phyloP scores from a whole-genome alignment of 106 monocot species.

The Dendrobium chrysotoxum region DNA sequence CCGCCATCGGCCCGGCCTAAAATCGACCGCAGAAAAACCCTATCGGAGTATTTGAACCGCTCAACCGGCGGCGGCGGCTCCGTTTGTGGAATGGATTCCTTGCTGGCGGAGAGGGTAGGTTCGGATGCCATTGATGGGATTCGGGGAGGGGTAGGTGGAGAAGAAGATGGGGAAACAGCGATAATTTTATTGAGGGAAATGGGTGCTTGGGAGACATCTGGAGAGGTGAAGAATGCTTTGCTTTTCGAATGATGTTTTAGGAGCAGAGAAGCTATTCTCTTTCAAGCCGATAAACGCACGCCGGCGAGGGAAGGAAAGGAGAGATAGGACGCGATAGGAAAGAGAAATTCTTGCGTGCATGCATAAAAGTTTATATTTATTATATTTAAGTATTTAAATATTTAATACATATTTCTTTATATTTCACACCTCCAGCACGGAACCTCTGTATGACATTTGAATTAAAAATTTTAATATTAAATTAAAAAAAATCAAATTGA shows the following conservation, averaged over 20 bases:
- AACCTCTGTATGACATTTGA: too few species aligned
- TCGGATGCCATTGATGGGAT: background rate
- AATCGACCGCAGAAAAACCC: conserved; percentile 53
- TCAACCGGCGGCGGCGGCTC: conserved; percentile 2
- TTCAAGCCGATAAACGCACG: background rate
- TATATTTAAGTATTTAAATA: too few species aligned
- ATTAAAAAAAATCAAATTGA: too few species aligned
- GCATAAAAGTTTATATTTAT: too few species aligned
- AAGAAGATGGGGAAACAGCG: background rate
- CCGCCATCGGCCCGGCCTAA: conserved; percentile 31
- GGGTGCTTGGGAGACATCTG: background rate
- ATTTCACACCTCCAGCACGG: too few species aligned
- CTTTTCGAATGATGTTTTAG: background rate
- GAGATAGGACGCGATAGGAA: background rate
- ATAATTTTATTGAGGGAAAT: background rate
- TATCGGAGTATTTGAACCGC: conserved; percentile 53
- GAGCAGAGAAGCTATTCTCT: background rate
- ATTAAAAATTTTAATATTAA: too few species aligned
- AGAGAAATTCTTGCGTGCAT: background rate
- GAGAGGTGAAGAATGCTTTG: conserved; percentile 18
- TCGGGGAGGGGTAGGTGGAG: background rate
- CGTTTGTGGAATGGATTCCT: background rate
- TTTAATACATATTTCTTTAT: too few species aligned
- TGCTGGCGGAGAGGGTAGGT: background rate
- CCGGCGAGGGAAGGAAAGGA: background rate